Evolutionary conservation across 306 rosid genomes (phyloP).

Genomic region (Lupinus albus): DNA sequence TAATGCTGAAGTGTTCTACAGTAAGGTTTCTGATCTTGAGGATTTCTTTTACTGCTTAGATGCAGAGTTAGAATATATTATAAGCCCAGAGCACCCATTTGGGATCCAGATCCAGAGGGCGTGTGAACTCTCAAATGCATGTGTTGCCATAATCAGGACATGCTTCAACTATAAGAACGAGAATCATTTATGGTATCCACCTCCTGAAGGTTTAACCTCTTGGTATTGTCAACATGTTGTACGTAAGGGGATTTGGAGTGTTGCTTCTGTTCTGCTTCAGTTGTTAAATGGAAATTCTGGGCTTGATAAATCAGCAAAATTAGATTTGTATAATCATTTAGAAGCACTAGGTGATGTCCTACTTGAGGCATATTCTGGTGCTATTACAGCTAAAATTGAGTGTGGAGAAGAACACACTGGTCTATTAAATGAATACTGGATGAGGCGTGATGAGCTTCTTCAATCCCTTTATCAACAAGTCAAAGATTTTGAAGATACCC

Average conservation of each 20-base stretch:
- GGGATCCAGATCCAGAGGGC: constrained; percentile 77
- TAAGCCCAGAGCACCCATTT: constrained; percentile 65
- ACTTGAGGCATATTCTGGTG: constrained; percentile 88
- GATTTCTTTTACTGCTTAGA: constrained; percentile 81
- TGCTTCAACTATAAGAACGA: constrained; percentile 73
- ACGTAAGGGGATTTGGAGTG: constrained; percentile 81
- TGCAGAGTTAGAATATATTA: constrained; percentile 74
- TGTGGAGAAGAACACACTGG: constrained; percentile 72
- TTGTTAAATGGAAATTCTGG: constrained; percentile 69
- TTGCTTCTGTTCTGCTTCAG: constrained; percentile 74
- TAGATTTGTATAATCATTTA: constrained; percentile 67
- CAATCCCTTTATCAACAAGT: constrained; percentile 68
- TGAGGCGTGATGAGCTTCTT: constrained; percentile 80
- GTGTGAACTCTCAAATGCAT: constrained; percentile 88
- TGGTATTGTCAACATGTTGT: constrained; percentile 87
- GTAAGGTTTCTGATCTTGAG: constrained; percentile 93
- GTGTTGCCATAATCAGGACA: constrained; percentile 64
- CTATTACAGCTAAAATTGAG: constrained; percentile 84
- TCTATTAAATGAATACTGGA: constrained; percentile 82
- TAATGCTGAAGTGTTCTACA: constrained; percentile 94
- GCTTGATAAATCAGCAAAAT: constrained; percentile 62
- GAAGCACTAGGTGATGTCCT: constrained; percentile 79
- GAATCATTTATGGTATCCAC: constrained; percentile 93
- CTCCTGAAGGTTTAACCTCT: constrained; percentile 87
- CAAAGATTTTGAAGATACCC: constrained; percentile 58